These are phyloP conservation scores for Gaillardinia entomophila DNA, from an alignment of 805 yeast genomes.

Conservation along the genomic window DNA sequence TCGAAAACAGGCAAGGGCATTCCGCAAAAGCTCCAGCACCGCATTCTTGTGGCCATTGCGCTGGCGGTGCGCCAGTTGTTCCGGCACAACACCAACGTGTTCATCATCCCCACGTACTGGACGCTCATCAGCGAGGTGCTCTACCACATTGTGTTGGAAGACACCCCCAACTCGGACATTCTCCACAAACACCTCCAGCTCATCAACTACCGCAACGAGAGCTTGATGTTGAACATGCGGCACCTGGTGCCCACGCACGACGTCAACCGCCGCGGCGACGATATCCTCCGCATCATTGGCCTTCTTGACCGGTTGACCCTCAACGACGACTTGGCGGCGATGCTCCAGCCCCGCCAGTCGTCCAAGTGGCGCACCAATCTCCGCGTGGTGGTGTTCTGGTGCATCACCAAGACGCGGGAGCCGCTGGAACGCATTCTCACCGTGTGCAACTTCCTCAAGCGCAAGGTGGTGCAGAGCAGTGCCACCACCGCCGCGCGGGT, in stretches of 20 bases:
- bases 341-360: constrained; percentile 16
- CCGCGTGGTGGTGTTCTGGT: constrained; percentile 34
- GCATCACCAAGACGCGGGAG: constrained; percentile 32
- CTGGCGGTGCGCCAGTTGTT: constrained; percentile 35
- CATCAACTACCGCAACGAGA: constrained; percentile 64
- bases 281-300: constrained; percentile 26
- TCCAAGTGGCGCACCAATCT: constrained; percentile 30
- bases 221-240: constrained; percentile 51
- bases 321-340: constrained; percentile 21
- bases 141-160: constrained; percentile 27
- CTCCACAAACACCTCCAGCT: constrained; percentile 48
- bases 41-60: constrained; percentile 22
- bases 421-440: constrained; percentile 24
- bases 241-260: constrained; percentile 1
- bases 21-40: constrained; percentile 16
- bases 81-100: constrained; percentile 49
- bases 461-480: constrained; percentile 24
- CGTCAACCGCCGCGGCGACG: constrained; percentile 20
- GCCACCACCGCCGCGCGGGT: constrained; percentile 25
- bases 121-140: constrained; percentile 43
- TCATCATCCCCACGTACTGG: constrained; percentile 65
- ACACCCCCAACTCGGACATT: constrained; percentile 10
- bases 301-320: constrained; percentile 30
- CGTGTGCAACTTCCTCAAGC: constrained; percentile 42
- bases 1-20: constrained; percentile 2